Percentiles rank a stretch among this genome's conserved stretches.
phyloP scores from a whole-genome alignment of 768 basidiomycete species.

The Candolleomyces aberdarensis region DNA sequence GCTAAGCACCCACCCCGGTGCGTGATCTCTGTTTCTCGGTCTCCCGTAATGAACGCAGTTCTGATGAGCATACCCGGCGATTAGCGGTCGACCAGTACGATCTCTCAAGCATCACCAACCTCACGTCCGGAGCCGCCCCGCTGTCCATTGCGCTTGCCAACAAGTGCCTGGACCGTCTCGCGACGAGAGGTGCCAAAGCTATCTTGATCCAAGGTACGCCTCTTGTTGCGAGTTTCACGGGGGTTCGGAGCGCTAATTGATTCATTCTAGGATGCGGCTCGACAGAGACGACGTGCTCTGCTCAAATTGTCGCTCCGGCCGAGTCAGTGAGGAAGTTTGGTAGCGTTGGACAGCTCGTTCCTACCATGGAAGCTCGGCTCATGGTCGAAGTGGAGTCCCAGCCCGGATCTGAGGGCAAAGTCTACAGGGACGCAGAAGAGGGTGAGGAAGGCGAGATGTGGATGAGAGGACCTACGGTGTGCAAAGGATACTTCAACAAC shows the following conservation, averaged over 20 bases:
- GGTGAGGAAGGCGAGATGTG: slow-evolving; percentile 64
- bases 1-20: slow-evolving; percentile 51
- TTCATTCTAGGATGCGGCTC: slow-evolving; percentile 45
- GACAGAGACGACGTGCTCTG: slow-evolving; percentile 61
- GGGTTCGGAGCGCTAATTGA: neutral
- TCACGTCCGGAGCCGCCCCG: slow-evolving; percentile 67
- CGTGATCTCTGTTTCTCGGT: slow-evolving; percentile 11
- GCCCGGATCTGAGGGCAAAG: slow-evolving; percentile 23
- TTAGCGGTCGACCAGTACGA: slow-evolving; percentile 49
- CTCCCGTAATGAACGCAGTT: no score
- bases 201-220: slow-evolving; percentile 18
- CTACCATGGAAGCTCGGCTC: slow-evolving; percentile 61
- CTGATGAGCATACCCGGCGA: neutral
- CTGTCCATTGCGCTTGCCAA: slow-evolving; percentile 48
- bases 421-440: slow-evolving; percentile 27
- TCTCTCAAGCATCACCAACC: slow-evolving; percentile 42
- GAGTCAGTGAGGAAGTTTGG: slow-evolving; percentile 41
- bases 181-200: slow-evolving; percentile 10
- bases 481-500: slow-evolving; percentile 72
- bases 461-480: slow-evolving; percentile 61
- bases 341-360: slow-evolving; percentile 52
- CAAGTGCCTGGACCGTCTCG: slow-evolving; percentile 25
- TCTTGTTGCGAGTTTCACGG: neutral
- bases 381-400: slow-evolving; percentile 38
- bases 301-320: slow-evolving; percentile 39